Evolutionary conservation across 208 protist species (phyloP), one percentile per base, ranked within the genome.

Genomic region (Trypanosomatidae sp.): DNA sequence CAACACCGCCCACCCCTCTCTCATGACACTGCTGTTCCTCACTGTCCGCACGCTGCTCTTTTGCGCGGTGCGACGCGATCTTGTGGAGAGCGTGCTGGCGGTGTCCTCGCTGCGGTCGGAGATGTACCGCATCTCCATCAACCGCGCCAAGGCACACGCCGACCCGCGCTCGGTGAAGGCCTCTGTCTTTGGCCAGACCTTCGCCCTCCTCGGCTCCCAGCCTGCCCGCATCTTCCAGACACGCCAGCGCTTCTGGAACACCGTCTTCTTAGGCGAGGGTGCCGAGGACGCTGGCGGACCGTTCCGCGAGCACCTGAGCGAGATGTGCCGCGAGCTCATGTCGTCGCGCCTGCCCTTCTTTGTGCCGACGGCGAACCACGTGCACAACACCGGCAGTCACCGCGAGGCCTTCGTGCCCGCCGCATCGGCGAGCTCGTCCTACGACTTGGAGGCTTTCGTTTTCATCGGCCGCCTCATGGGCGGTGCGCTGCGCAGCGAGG

Each of bases 381-480:
- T 84, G 25, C 86, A 96, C 71, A 95, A 94, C 77, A 90, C 86
- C 12, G 97, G 97, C 10, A 87, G 81, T 7, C 83, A 92, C 74
- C 86, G 93, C 25, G 97, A 98, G 55, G 88, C 91, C 22, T 98
- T 91, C 74, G 86, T 98, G 62, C 94, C 93, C 41, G 92, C 88
- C 36, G 89, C 95, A 25, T 84, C 83, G 36, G 90, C 94, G 36
- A 77, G 46, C 64, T 73, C 72, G 39, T 43, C 80, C 19, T 76
- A 82, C 41, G 81, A 95, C 56, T 56, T 97, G 15, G 68, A 82
- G 10, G 91, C 91, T 30, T 98, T 94, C 62, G 73, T 81, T 19
- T 98, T 98, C 74, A 33, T 98, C 22, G 97, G 97, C 12, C 78
- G 85, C 55, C 79, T 99, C 52, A 98, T 99, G 95, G 98, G 98